These are phyloP conservation scores for Brassica incana DNA, from an alignment of 345 rosid genomes.

Conservation along the genomic window DNA sequence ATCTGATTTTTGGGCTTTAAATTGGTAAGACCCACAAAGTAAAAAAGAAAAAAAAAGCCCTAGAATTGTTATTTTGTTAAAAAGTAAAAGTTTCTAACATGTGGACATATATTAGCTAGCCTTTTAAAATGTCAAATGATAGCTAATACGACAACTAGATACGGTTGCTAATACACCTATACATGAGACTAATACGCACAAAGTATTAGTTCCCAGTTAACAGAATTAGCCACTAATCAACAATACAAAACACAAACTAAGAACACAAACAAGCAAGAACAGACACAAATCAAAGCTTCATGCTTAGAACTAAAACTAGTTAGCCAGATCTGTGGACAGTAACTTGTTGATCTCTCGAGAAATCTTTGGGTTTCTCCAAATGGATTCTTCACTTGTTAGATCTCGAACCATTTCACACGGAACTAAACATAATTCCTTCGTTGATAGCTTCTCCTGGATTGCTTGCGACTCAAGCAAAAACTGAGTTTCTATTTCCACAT, in stretches of 20 bases:
- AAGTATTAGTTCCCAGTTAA: conserved; percentile 36
- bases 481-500: conserved; percentile 25
- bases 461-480: conserved; percentile 40
- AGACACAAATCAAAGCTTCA: not conserved
- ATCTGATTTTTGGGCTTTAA: not conserved
- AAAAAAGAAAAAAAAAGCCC: conserved; percentile 10
- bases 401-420: conserved; percentile 36
- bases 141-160: not conserved
- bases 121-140: not conserved
- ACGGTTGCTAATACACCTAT: conserved; percentile 18
- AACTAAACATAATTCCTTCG: conserved; percentile 45
- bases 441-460: conserved; percentile 49
- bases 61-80: not conserved
- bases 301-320: not conserved
- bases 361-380: conserved; percentile 25
- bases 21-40: conserved; percentile 4
- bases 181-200: conserved; percentile 28
- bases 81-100: not conserved
- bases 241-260: conserved; percentile 6
- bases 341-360: conserved; percentile 23
- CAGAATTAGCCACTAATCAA: conserved; percentile 33
- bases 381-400: conserved; percentile 22
- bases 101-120: conserved; percentile 13
- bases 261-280: conserved; percentile 11
- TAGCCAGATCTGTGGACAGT: not conserved